Evolutionary conservation across 2,329 filamentous ascomycete species (phyloP).

Genomic region (Fusarium bulbicola): DNA sequence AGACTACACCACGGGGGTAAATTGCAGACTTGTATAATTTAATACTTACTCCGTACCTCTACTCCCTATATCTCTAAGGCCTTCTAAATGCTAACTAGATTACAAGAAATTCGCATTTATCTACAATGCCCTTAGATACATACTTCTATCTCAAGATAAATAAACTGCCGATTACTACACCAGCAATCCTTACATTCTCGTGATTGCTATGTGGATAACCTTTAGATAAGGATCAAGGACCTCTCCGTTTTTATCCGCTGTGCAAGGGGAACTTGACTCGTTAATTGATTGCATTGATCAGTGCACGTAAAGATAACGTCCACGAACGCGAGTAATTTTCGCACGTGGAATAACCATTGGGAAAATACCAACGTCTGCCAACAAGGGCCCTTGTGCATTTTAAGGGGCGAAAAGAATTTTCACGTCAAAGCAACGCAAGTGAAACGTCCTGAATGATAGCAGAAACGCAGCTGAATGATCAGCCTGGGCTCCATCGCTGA

Average conservation of each 20-base stretch:
- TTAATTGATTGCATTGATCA: not conserved
- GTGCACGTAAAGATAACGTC: not conserved
- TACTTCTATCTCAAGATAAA: no score
- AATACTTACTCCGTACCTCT: no score
- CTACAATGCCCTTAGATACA: no score
- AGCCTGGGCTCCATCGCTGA: not conserved
- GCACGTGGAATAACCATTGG: not conserved
- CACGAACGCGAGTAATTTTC: not conserved
- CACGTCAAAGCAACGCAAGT: not conserved
- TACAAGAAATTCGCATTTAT: no score
- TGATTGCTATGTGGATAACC: no score
- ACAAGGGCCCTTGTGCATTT: not conserved
- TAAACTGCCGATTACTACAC: not conserved
- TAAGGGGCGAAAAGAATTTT: not conserved
- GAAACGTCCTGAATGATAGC: not conserved
- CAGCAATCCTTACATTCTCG: fast-evolving
- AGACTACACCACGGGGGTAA: fast-evolving
- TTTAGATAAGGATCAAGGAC: fast-evolving
- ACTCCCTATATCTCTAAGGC: fast-evolving
- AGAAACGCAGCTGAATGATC: not conserved
- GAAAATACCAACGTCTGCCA: not conserved
- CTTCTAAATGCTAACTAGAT: no score
- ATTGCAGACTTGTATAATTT: no score
- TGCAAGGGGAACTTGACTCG: not conserved
- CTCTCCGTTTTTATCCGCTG: not conserved